A percentile compares a stretch with the other conserved stretches of the same genome.
These are phyloP conservation scores for Chrysochromulina parva DNA, from an alignment of 78 protist species.

Conservation along the genomic window DNA sequence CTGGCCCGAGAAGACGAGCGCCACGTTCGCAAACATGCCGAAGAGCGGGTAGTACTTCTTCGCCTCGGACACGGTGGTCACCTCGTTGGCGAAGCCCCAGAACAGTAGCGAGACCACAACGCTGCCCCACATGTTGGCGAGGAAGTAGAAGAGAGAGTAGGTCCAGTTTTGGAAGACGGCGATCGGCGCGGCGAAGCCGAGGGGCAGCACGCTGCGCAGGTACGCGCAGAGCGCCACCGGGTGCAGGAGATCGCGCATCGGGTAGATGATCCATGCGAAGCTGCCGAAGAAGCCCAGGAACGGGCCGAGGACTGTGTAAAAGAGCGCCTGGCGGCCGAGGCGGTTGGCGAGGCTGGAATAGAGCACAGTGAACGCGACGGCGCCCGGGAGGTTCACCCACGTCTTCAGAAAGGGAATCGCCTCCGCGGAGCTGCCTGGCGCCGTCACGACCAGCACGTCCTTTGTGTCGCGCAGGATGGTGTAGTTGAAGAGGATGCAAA, in stretches of 20 bases:
- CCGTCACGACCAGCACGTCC: constrained; percentile 31
- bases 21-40: constrained; percentile 12
- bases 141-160: background rate
- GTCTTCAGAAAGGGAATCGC: constrained; percentile 32
- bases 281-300: constrained; percentile 14
- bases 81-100: constrained; percentile 28
- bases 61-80: constrained; percentile 8
- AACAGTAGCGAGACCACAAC: constrained; percentile 18
- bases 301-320: background rate
- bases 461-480: constrained; percentile 31
- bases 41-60: constrained; percentile 37
- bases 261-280: background rate
- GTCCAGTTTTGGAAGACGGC: constrained; percentile 1
- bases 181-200: constrained; percentile 24
- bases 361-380: background rate
- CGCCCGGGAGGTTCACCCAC: constrained; percentile 16
- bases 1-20: constrained; percentile 30
- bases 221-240: background rate
- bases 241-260: background rate
- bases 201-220: background rate
- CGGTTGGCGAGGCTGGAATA: background rate
- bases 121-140: constrained; percentile 19
- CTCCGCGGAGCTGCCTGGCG: background rate
- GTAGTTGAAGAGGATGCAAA: constrained; percentile 32
- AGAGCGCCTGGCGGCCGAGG: background rate